Base-by-base conservation (phyloP, 129 eudicot species). In the Helianthus tuberosus region DNA sequence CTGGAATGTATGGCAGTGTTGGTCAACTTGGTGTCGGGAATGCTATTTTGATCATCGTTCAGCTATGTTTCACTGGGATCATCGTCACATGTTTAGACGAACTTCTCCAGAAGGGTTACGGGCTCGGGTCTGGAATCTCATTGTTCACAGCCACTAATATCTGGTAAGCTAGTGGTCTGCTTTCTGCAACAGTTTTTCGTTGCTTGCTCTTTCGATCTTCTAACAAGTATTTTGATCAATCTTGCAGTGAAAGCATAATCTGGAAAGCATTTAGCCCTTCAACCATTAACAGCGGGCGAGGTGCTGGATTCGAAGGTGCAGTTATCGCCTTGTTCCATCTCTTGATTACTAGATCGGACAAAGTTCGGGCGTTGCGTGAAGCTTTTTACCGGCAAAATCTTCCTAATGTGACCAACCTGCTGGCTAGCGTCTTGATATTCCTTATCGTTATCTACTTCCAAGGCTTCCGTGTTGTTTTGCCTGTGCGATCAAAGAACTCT, bases 321-420 rank as follows among this genome's bases (percentile, higher is more conserved):
- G 88, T 87, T 39, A 89, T 89, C 44, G 98, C 98, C n/a, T 74
- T 89, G 59, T 83, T 92, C 84, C 98, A 92, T 77, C 83, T 92
- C 54, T 66, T 89, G 76, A 84, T 92, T n/a, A 92, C 96, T 5
- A 69, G 95, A 29, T 78, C 84, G 7, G 86, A 87, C 46, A 87
- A 87, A 74, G 86, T 87, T 23, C 64, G 88, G 29, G 91, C 95
- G 11, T 68, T 92, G 54, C 90, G 90, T 16, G 98, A 87, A 80
- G 95, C 95, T 29, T 92, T 92, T 71, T 93, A 89, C 84, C 83
- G 98, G 70, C 96, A 93, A 81, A 93, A 93, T 73, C 96, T 93
- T 39, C 98, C 98, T 27, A 93, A 93, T 62, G 92, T 93, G 23
- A 93, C 98, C 13, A 89, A 93, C 63, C 64, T 93, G 79, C 89